Conservation (phyloP, 23 red algal genomes). For the Gracilaria vermiculophylla region DNA sequence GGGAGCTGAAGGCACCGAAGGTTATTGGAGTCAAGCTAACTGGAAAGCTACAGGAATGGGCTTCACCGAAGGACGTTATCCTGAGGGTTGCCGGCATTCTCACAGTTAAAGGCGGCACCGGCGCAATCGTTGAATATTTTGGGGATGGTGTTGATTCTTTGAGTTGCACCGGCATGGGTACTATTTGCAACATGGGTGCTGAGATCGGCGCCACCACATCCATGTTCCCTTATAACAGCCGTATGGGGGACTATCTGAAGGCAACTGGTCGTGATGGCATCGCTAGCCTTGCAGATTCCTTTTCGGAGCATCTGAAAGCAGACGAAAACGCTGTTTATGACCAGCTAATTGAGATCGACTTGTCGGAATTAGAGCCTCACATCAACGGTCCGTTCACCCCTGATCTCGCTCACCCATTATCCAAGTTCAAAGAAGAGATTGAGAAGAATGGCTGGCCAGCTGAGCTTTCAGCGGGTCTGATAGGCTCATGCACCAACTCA, state of each 20-base stretch:
- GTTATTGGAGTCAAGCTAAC: conserved; percentile 97
- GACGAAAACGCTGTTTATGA: conserved; percentile 94
- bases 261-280: conserved; percentile 85
- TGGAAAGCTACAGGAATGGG: conserved; percentile 89
- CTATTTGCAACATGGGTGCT: conserved; percentile 99
- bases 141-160: conserved; percentile 96
- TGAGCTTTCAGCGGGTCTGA: conserved; percentile 87
- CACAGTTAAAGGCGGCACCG: conserved; percentile 99
- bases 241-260: conserved; percentile 93
- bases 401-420: conserved; percentile 93
- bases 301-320: conserved; percentile 67
- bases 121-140: conserved; percentile 99
- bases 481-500: conserved; percentile 98
- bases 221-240: conserved; percentile 93
- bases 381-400: conserved; percentile 99
- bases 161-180: conserved; percentile 98
- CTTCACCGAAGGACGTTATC: conserved; percentile 95
- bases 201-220: conserved; percentile 98
- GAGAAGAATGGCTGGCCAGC: conserved; percentile 84
- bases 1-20: conserved; percentile 98
- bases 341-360: conserved; percentile 94
- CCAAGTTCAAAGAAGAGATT: conserved; percentile 87
- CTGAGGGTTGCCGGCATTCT: conserved; percentile 98
- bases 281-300: conserved; percentile 78
- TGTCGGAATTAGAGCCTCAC: conserved; percentile 90